Evolutionary conservation across 345 rosid genomes (phyloP).

Genomic region (Melastoma malabathricum): DNA sequence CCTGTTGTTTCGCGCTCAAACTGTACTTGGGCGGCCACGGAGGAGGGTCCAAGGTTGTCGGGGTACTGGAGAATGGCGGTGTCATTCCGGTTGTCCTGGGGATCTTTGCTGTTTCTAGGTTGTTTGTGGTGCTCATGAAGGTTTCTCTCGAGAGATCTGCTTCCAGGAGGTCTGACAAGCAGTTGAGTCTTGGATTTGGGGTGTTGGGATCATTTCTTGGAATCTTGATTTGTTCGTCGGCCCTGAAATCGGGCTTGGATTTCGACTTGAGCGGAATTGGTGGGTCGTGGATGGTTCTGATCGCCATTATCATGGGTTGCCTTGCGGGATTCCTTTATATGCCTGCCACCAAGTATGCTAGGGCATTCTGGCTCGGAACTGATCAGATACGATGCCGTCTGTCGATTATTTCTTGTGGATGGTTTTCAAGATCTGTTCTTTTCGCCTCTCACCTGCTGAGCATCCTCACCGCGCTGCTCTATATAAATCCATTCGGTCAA

Average conservation of each 20-base stretch:
- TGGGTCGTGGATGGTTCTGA: constrained; percentile 33
- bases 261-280: constrained; percentile 46
- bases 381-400: constrained; percentile 65
- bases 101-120: constrained; percentile 30
- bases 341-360: constrained; percentile 62
- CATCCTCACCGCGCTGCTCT: constrained; percentile 57
- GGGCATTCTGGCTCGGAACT: constrained; percentile 89
- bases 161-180: constrained; percentile 73
- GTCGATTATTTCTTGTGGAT: constrained; percentile 62
- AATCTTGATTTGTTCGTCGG: constrained; percentile 32
- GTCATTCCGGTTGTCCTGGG: constrained; percentile 45
- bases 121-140: constrained; percentile 31
- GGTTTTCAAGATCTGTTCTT: constrained; percentile 56
- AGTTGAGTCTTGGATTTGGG: constrained; percentile 39
- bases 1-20: constrained; percentile 41
- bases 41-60: constrained; percentile 14
- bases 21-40: constrained; percentile 17
- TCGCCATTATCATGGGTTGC: constrained; percentile 51
- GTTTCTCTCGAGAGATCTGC: constrained; percentile 72
- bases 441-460: constrained; percentile 30
- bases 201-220: constrained; percentile 48
- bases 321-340: constrained; percentile 46
- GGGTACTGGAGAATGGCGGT: constrained; percentile 42
- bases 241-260: constrained; percentile 31
- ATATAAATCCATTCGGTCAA: constrained; percentile 64